Base-by-base conservation (phyloP, 2,329 filamentous ascomycete species). In the Monascus ruber region DNA sequence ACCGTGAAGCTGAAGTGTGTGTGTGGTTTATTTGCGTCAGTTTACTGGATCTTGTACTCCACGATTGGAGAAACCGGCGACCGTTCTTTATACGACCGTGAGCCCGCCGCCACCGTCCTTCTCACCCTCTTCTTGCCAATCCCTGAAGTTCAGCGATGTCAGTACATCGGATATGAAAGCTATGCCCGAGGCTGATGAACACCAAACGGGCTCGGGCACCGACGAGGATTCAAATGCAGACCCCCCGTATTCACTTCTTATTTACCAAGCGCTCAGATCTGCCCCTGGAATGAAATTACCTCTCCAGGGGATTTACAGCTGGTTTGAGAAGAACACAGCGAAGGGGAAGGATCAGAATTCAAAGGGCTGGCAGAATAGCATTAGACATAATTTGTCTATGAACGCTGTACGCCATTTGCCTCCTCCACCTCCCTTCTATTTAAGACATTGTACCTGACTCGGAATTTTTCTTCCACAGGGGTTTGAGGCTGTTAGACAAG, bases 361-460 rank as follows among this genome's bases (percentile, higher is more conserved):
- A 8, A 82, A 79, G 50, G 89, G 88, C 6, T 96, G 89, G 89
- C 83, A 89, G 64, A 96, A 95, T 62, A 94, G 85, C 58, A 93
- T 96, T 47, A 77, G 89, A 2, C 89, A 96, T 60, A 96, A 96
- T 51, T 69, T 96, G 5, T 94, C 86, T 35, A 95, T 96, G 88
- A 96, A 96, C 52, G 73, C 74, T 44, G 89, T 95, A 76, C 64
- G 78, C 70, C 10, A 34, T 39, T 26, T 17, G 17, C 17, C 17
- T 17, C 17, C 3, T 17, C 17, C 17, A 17, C 17, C 17, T 17
- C 17, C 17, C 37, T 9, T 24, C 35, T 27, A 25, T 33, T 25
- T 17, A 26, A 26, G 26, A 8, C 27, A 44, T 43, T 33, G 29
- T 36, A 38, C 17, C 41, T 29, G 40, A 45, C 35, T 44, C 37